Evolutionary conservation across 495 filamentous ascomycete species (phyloP).

Genomic region (Cercophora sp.): DNA sequence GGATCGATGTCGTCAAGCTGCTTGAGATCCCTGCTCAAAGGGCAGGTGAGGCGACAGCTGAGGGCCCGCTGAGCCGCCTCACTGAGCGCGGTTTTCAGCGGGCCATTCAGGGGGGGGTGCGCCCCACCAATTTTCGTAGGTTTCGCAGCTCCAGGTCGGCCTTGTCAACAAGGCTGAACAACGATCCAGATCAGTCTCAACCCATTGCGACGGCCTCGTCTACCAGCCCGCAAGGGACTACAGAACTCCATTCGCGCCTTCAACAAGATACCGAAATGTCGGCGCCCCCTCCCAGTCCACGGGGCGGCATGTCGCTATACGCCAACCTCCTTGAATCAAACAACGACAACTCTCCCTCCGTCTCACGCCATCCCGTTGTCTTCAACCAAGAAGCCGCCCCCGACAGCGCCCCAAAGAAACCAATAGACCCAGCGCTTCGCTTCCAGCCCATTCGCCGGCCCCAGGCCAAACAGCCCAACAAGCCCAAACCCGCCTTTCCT

Average conservation of each 20-base stretch:
- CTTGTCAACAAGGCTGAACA: too few relatives aligned
- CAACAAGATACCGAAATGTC: constrained; percentile 12
- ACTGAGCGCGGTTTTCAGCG: too few relatives aligned
- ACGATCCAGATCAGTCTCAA: too few relatives aligned
- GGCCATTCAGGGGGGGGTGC: too few relatives aligned
- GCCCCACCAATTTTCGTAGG: too few relatives aligned
- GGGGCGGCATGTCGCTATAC: constrained; percentile 50
- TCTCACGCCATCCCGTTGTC: constrained; percentile 74
- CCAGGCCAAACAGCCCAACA: constrained; percentile 64
- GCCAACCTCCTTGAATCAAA: constrained; percentile 51
- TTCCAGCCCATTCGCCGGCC: constrained; percentile 78
- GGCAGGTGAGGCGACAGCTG: too few relatives aligned
- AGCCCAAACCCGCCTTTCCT: constrained; percentile 60
- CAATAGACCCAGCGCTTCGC: constrained; percentile 71
- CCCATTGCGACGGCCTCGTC: background rate
- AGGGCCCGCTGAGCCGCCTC: too few relatives aligned
- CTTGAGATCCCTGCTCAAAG: too few relatives aligned
- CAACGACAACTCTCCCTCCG: constrained; percentile 53
- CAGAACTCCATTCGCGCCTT: too few relatives aligned
- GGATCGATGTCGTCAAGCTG: too few relatives aligned
- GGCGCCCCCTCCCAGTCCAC: constrained; percentile 18
- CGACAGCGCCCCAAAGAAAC: constrained; percentile 64
- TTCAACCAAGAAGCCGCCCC: constrained; percentile 59
- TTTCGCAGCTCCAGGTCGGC: too few relatives aligned
- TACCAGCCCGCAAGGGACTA: too few relatives aligned